phyloP scores from a whole-genome alignment of 495 filamentous ascomycete species.

The Oleoguttula mirabilis region DNA sequence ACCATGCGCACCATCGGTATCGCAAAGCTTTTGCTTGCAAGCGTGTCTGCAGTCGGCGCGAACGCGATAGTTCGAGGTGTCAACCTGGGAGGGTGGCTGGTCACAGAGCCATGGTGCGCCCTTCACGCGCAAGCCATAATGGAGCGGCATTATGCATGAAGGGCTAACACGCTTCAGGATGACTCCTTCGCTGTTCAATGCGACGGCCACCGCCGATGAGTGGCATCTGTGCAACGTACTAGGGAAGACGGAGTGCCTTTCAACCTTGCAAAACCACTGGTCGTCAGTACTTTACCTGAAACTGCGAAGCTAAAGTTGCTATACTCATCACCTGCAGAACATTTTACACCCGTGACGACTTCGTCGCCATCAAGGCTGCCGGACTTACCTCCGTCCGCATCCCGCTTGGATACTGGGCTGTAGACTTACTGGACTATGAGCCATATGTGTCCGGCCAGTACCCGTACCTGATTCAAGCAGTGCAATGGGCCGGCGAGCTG shows the following conservation, averaged over 20 bases:
- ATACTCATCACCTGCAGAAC: constrained; percentile 2
- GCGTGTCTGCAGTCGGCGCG: not conserved
- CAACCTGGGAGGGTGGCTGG: constrained; percentile 13
- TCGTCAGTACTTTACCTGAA: constrained; percentile 7
- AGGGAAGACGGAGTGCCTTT: constrained; percentile 2
- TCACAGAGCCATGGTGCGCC: constrained; percentile 9
- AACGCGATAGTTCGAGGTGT: constrained; percentile 7
- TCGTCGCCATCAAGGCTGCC: not conserved
- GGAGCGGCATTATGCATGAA: not conserved
- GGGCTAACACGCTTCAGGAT: constrained; percentile 6
- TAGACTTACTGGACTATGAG: constrained; percentile 9
- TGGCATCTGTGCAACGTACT: constrained; percentile 10
- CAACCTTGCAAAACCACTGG: constrained; percentile 8
- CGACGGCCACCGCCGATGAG: constrained; percentile 2
- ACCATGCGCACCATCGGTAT: not conserved
- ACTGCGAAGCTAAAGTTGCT: not conserved
- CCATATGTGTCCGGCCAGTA: constrained; percentile 15
- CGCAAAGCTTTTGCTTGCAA: constrained; percentile 1
- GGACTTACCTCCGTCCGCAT: constrained; percentile 9
- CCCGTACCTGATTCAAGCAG: constrained; percentile 34
- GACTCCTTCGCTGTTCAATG: constrained; percentile 4
- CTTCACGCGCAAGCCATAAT: not conserved
- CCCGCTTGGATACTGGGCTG: constrained; percentile 14
- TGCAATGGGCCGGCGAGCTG: constrained; percentile 33
- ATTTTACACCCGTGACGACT: constrained; percentile 8